Evolutionary conservation across 2,329 filamentous ascomycete species (phyloP), one percentile per base, ranked within the genome.

Genomic region (Podosphaera leucotricha): DNA sequence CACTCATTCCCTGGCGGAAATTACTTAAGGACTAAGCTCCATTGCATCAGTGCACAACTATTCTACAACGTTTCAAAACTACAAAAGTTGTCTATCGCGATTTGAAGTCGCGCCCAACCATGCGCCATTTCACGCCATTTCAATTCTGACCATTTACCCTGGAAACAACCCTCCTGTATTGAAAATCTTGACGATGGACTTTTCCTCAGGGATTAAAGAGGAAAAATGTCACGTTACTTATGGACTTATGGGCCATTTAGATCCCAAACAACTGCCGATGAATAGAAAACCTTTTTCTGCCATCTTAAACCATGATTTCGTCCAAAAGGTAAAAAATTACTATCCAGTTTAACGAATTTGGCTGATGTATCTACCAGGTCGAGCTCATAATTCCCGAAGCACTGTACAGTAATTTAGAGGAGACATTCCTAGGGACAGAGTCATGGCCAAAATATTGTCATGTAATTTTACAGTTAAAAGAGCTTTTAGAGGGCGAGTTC

Each of bases 211-310:
- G 16, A 54, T 59, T 7, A 54, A 55, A 20, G 52, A 58, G 38
- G 54, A 60, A 35, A 90, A 80, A 67, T 86, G 81, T 60, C 78
- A 72, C 59, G 76, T 83, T 50, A 80, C 77, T 0, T 72, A 81
- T 54, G 75, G 75, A 36, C 65, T 66, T 11, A 71, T 87, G 58
- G 64, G 67, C 24, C 78, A 82, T 61, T 64, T 87, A 38, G 75
- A 92, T 57, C 67, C 74, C 5, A 68, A 71, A 46, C 78, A 84
- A 54, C 68, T 72, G 24, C 78, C 84, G 1, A 66, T 64, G 5
- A 86, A 80, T 56, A 77, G 74, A 54, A 76, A 80, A 52, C 86
- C 84, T 2, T 93, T 87, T 67, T 68, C 72, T 0, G 67, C 73
- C 0, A 69, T 93, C 49, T 59, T 71, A 20, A 62, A 66, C 1